A percentile compares a stretch with the other conserved stretches of the same genome.
These are phyloP conservation scores for Tephrocybe sp. DNA, from an alignment of 768 basidiomycete genomes.

Conservation along the genomic window DNA sequence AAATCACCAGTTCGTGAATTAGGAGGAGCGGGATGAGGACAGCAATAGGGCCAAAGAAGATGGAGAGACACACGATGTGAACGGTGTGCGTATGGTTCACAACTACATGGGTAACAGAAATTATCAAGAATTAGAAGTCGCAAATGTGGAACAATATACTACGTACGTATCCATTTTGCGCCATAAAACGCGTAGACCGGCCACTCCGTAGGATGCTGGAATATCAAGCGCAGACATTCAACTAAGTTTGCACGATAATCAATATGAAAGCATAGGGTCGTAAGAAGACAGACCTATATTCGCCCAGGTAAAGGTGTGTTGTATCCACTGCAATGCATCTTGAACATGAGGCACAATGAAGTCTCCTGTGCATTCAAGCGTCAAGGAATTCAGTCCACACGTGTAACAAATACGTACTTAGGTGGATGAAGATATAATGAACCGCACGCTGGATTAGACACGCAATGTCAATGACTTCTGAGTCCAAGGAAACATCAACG, in stretches of 20 bases:
- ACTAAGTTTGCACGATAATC: not conserved
- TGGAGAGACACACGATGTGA: slow-evolving; percentile 33
- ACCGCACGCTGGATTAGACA: slow-evolving; percentile 5
- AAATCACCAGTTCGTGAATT: slow-evolving; percentile 32
- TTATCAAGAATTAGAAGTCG: not conserved
- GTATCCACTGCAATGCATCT: slow-evolving; percentile 4
- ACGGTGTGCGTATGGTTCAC: slow-evolving; percentile 32
- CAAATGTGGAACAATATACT: not conserved
- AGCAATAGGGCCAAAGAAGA: slow-evolving; percentile 45
- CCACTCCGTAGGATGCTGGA: slow-evolving; percentile 21
- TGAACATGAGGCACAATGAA: not conserved
- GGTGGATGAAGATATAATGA: slow-evolving; percentile 1
- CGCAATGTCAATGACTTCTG: slow-evolving; percentile 3
- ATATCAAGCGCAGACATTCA: slow-evolving; percentile 5
- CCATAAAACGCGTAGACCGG: slow-evolving; percentile 12
- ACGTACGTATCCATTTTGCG: slow-evolving; percentile 18
- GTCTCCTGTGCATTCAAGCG: not conserved
- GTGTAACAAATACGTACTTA: slow-evolving; percentile 7
- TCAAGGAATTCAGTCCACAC: not conserved
- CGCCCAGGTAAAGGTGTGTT: not conserved
- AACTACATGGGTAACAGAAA: slow-evolving; percentile 16
- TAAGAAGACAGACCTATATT: slow-evolving; percentile 4
- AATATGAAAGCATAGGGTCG: not conserved
- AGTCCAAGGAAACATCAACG: not conserved
- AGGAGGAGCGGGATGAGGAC: slow-evolving; percentile 34